Percentiles rank a stretch among this genome's conserved stretches.
Evolutionary conservation across 2,329 filamentous ascomycete genomes (phyloP).

Genomic region (Neonectria faginata): DNA sequence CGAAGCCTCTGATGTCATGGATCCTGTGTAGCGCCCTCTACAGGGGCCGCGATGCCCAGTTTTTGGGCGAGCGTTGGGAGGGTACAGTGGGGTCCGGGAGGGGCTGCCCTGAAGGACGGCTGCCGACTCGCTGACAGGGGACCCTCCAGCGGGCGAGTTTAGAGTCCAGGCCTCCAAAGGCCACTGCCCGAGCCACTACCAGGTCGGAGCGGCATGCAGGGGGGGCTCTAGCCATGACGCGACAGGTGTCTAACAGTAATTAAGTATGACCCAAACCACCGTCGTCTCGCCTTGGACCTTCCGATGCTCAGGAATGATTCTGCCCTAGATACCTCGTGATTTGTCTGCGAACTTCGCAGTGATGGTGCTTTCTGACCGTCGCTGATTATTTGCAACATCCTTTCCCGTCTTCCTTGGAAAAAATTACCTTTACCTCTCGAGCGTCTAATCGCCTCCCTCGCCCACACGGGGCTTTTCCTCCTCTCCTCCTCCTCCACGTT

Average conservation of each 20-base stretch:
- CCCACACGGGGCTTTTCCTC: constrained; percentile 31
- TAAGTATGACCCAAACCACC: constrained; percentile 38
- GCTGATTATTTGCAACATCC: constrained; percentile 23
- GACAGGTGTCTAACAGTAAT: constrained; percentile 32
- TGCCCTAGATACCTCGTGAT: constrained; percentile 6
- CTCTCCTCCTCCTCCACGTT: not conserved
- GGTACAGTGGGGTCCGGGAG: constrained; percentile 6
- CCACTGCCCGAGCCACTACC: constrained; percentile 16
- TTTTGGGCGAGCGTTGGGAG: constrained; percentile 18
- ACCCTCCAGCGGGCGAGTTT: not conserved
- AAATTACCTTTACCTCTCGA: not conserved
- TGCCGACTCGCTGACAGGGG: constrained; percentile 10
- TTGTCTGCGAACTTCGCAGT: constrained; percentile 9
- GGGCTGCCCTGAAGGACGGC: constrained; percentile 7
- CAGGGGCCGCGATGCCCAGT: constrained; percentile 31
- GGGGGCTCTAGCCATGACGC: constrained; percentile 36
- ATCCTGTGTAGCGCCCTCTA: constrained; percentile 19
- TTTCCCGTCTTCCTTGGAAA: constrained; percentile 17
- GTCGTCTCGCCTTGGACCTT: constrained; percentile 14
- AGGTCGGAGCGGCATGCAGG: constrained; percentile 26
- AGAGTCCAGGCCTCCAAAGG: not conserved
- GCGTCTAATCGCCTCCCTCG: constrained; percentile 12
- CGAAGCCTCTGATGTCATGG: constrained; percentile 53
- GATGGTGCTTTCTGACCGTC: constrained; percentile 17
- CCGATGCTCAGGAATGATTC: constrained; percentile 12